A percentile compares a stretch with the other conserved stretches of the same genome.
Conservation (phyloP, 768 basidiomycete genomes). For the Lactifluus rugatus region DNA sequence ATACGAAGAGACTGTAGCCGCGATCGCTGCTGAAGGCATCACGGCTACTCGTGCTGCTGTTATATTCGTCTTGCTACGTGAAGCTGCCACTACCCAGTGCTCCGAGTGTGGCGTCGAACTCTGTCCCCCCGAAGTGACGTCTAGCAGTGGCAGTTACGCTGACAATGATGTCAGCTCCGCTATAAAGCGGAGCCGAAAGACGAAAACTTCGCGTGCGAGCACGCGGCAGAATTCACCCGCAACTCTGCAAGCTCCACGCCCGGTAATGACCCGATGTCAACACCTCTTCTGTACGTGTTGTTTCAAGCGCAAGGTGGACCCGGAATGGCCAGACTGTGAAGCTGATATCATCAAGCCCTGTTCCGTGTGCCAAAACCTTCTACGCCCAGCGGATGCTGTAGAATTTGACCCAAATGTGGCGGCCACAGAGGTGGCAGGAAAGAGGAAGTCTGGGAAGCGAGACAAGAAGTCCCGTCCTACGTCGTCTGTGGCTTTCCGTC, state of each 20-base stretch:
- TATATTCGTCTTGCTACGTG: conserved; percentile 78
- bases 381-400: conserved; percentile 66
- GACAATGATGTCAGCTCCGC: conserved; percentile 43
- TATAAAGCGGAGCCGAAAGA: conserved; percentile 41
- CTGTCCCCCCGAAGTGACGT: conserved; percentile 33
- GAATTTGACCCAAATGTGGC: conserved; percentile 62
- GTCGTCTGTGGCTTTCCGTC: conserved; percentile 45
- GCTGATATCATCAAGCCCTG: conserved; percentile 55
- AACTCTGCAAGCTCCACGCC: conserved; percentile 44
- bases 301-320: conserved; percentile 69
- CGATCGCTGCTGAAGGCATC: conserved; percentile 72
- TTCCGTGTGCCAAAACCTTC: conserved; percentile 62
- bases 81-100: conserved; percentile 82
- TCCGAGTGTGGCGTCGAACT: conserved; percentile 81
- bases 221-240: conserved; percentile 57
- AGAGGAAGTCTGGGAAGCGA: conserved; percentile 55
- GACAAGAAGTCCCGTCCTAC: conserved; percentile 56
- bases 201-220: conserved; percentile 56
- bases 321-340: conserved; percentile 69
- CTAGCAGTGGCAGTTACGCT: conserved; percentile 32
- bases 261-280: conserved; percentile 84
- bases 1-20: conserved; percentile 72
- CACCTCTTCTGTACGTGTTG: conserved; percentile 87
- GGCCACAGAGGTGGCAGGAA: conserved; percentile 32
- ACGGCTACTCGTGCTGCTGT: conserved; percentile 63